Evolutionary conservation across 371 early-diverging fungal genomes (phyloP).

Genomic region (Blastocladiella emersonii): DNA sequence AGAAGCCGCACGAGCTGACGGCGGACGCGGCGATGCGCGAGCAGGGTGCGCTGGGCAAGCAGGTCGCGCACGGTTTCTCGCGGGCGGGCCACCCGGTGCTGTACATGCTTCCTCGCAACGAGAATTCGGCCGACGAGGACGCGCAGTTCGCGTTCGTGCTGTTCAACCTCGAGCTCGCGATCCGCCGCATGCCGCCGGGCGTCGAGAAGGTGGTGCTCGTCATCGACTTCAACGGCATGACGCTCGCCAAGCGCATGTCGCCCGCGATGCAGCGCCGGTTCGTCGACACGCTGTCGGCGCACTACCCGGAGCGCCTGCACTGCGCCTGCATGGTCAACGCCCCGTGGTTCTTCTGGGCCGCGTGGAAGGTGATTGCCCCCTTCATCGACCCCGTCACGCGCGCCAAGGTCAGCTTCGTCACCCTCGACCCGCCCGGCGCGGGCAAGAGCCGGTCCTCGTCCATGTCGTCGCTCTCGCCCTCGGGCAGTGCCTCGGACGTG

Average conservation of each 20-base stretch:
- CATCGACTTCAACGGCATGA: slow-evolving; percentile 62
- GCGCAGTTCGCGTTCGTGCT: slow-evolving; percentile 62
- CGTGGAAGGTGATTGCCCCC: slow-evolving; percentile 64
- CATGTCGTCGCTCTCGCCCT: neutral
- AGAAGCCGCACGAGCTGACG: too few relatives aligned
- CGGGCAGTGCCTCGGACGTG: neutral
- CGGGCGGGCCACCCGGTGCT: slow-evolving; percentile 48
- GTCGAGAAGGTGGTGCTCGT: slow-evolving; percentile 57
- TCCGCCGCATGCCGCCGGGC: slow-evolving; percentile 55
- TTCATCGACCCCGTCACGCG: slow-evolving; percentile 86
- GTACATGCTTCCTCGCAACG: slow-evolving; percentile 54
- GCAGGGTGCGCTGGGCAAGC: slow-evolving; percentile 64
- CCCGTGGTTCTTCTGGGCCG: slow-evolving; percentile 73
- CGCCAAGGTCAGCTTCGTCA: slow-evolving; percentile 69
- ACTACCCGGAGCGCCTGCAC: slow-evolving; percentile 75
- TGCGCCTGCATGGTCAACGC: slow-evolving; percentile 48
- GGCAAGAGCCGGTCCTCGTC: neutral
- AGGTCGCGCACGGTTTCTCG: slow-evolving; percentile 62
- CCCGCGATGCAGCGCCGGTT: slow-evolving; percentile 58
- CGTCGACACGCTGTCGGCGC: slow-evolving; percentile 56
- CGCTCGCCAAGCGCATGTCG: slow-evolving; percentile 52
- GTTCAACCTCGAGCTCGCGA: slow-evolving; percentile 59
- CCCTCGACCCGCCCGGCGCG: slow-evolving; percentile 25
- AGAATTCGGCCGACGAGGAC: slow-evolving; percentile 68
- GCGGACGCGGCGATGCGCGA: neutral